Evolutionary conservation across 192 early-diverging fungal genomes (phyloP), one percentile per base, ranked within the genome.

Genomic region (Mortierella hygrophila): DNA sequence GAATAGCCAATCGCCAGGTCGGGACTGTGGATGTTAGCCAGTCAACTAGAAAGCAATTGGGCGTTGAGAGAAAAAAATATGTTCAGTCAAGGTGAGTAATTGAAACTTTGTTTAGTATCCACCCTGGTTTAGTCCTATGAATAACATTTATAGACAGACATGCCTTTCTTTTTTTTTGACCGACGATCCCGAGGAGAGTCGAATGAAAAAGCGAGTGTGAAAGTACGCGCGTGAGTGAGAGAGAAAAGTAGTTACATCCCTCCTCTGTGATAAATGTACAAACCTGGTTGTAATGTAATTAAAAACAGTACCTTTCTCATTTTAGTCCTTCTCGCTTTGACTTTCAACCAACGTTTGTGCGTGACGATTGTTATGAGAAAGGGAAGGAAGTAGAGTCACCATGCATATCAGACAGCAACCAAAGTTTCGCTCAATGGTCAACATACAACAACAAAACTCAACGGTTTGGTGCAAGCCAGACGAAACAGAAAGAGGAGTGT

Each of bases 141-240:
- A 76, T 76, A 76, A 63, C 75, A 76, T 18, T 44, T 57, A 42
- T 75, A 75, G 74, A 75, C 40, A 60, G 11, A 65, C 60, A 65
- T 23, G 60, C 26, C 60, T 32, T 29, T 65, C 4, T 18, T 16
- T 23, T n/a, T 63, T 65, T 32, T 65, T 65, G 60, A 65, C 55
- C 29, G 29, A 65, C 60, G 60, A 65, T 65, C 60, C 60, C 29
- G 60, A 65, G 60, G 60, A 65, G 29, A 29, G 32, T 9, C 9
- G 37, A 35, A 70, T 20, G 35, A 35, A 41, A 75, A 38, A 26
- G 20, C 4, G 20, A 41, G 57, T 21, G 38, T 29, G 55, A 60
- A 3, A 65, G 9, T 65, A 3, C 9, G 11, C 9, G 55, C 5
- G 55, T 57, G 55, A 23, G n/a, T 57, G 55, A 16, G 29, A 16